Conservation (phyloP, 768 basidiomycete genomes). For the Leccinum uliginosum region DNA sequence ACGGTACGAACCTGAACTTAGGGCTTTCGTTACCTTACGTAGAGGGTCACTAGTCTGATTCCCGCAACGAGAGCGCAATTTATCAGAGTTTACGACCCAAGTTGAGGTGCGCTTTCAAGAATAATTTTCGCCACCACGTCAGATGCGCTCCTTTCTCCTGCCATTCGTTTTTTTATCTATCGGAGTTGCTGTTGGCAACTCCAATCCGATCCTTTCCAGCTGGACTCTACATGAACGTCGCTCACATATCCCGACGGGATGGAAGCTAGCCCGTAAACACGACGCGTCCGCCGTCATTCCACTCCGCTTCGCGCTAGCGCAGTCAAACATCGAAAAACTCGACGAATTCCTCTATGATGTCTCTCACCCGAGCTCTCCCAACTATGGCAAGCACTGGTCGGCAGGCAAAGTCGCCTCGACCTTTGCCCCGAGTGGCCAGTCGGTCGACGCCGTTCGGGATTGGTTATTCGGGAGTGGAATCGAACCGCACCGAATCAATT, state of each 20-base stretch:
- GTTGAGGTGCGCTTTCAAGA: neutral
- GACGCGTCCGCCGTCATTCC: constrained; percentile 34
- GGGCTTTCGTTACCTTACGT: neutral
- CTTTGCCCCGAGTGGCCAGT: constrained; percentile 38
- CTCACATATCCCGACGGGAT: constrained; percentile 35
- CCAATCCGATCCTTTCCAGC: constrained; percentile 6
- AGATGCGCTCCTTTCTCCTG: constrained; percentile 18
- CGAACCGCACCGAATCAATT: constrained; percentile 29
- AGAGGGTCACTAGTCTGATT: neutral
- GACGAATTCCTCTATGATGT: constrained; percentile 40
- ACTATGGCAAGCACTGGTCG: constrained; percentile 45
- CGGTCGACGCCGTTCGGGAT: constrained; percentile 33
- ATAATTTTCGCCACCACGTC: neutral
- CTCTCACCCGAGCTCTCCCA: constrained; percentile 40
- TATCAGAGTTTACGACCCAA: neutral
- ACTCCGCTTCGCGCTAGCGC: constrained; percentile 42
- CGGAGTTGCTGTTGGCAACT: constrained; percentile 7
- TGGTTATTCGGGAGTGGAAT: constrained; percentile 41
- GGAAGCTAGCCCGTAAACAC: constrained; percentile 29
- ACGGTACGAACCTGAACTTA: no score
- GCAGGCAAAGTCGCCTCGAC: constrained; percentile 34
- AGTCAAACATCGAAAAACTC: constrained; percentile 37
- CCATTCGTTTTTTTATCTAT: constrained; percentile 20
- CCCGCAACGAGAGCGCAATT: no score
- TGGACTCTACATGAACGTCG: constrained; percentile 24